Evolutionary conservation across 805 yeast species (phyloP), one percentile per base, ranked within the genome.

Genomic region (Jamesozyma rosinii): DNA sequence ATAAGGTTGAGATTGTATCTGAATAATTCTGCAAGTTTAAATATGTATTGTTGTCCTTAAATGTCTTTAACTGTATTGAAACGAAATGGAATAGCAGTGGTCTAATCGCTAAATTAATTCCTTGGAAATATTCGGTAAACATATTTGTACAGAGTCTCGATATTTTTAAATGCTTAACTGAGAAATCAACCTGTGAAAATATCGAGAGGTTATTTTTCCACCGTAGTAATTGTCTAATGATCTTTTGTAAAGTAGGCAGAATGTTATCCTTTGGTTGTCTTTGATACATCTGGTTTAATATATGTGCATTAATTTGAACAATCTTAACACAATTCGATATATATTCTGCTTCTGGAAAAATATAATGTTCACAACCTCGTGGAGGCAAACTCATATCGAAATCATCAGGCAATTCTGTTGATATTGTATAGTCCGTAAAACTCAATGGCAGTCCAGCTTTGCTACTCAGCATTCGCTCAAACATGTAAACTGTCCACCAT

Each of bases 401-500:
- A 66, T 76, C 89, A 42, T 73, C 74, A 0, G 94, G 94, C 20
- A 83, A 65, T 44, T 77, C 88, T 0, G 89, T 80, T 2, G 86
- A 79, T 17, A 89, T 81, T 47, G 90, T 83, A 45, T 82, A 84
- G 57, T 83, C 92, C 0, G 92, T 81, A 46, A 89, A 74, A 42
- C 86, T 77, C 35, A 83, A 59, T 0, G 94, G 94, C 21, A 83
- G 63, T 1, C 94, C 94, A 0, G 89, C 89, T 54, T 83, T 83
- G 11, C 89, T 81, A 5, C 87, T 81, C 34, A 83, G 63, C 90
- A 83, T 83, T 60, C 90, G 65, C 64, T 88, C 97, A 52, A 85
- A 75, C 61, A 81, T 77, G 63, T 85, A 87, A 27, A 82, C 78
- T 35, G 88, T 81, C 96, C 96, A 88, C 68, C 90, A 88, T 30